Evolutionary conservation across 352 stramenopile genomes (phyloP).

Genomic region (Phytopythium sindhum): DNA sequence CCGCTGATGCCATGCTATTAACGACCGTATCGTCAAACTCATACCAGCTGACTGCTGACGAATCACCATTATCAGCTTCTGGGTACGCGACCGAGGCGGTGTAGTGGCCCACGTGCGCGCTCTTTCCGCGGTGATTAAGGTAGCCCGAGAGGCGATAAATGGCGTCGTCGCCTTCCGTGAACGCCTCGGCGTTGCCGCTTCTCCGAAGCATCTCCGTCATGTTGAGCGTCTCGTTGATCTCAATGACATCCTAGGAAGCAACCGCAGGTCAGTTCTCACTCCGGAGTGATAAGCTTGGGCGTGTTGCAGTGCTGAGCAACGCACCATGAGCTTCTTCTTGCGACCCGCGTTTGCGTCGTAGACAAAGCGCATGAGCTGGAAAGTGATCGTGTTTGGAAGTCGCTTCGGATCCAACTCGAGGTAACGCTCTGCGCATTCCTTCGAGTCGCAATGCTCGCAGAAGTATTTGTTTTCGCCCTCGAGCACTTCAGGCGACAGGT

Average conservation of each 20-base stretch:
- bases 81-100: conserved; percentile 75
- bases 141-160: conserved; percentile 75
- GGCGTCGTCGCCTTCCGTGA: conserved; percentile 32
- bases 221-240: conserved; percentile 74
- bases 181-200: conserved; percentile 36
- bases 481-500: conserved; percentile 68
- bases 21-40: conserved; percentile 83
- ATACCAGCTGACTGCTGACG: conserved; percentile 49
- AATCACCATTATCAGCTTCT: conserved; percentile 10
- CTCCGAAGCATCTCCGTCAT: conserved; percentile 61
- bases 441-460: conserved; percentile 69
- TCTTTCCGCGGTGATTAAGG: conserved; percentile 81
- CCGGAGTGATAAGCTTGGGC: neutral
- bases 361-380: conserved; percentile 86
- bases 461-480: conserved; percentile 88
- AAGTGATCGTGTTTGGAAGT: conserved; percentile 63
- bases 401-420: conserved; percentile 58
- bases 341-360: conserved; percentile 68
- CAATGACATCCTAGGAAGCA: conserved; percentile 67
- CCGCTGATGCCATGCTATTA: conserved; percentile 36
- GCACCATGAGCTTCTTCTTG: conserved; percentile 87
- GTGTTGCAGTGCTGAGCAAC: neutral
- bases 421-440: conserved; percentile 71
- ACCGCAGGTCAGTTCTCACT: neutral
- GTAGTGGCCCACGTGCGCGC: conserved; percentile 82